Base-by-base conservation (phyloP, 371 early-diverging fungal species). In the Apophysomyces ossiformis region DNA sequence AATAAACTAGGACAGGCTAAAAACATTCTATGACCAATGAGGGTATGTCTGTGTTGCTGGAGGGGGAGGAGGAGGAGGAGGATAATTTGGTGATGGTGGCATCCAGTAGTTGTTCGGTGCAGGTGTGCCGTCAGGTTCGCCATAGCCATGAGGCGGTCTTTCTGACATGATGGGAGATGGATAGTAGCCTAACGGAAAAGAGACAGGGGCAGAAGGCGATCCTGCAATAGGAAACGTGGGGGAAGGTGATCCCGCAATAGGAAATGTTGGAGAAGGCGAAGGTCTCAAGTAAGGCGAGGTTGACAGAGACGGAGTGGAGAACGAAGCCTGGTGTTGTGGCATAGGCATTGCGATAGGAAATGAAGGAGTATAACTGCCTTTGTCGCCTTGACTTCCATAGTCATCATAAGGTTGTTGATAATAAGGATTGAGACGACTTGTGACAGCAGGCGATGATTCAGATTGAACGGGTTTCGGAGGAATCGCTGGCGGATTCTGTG, bases 251-350 rank as follows among this genome's bases (percentile, higher is more conserved):
- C 54, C 54, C 21, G 54, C 21, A 16, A 50, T 21, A 8, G 54
- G 54, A 21, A 50, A 50, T 9, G 54, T 18, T 50, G 54, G 54
- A 21, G 54, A 50, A 50, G 54, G 54, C 9, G 18, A 50, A 50
- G 35, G 54, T 50, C 54, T n/a, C 21, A 50, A 32, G 21, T 50
- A 50, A 8, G 54, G 21, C 0, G 54, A 18, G 4, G 41, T 41
- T 41, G 41, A 41, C 13, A 41, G 41, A 13, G 41, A 41, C 3
- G 54, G 21, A 8, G 54, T 50, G n/a, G 54, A 50, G 21, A 50
- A 32, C 11, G 54, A 50, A 50, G 54, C 21, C 21, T 50, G 54
- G 21, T 21, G 54, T 11, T 50, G 54, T 50, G 54, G 54, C 54
- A 50, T 50, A 9, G 54, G 54, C 54, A 50, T 50, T 4, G 54